A percentile compares a stretch with the other conserved stretches of the same genome.
phyloP scores from a whole-genome alignment of 176 grass and related monocot genomes.

The Puccinellia tenuiflora region DNA sequence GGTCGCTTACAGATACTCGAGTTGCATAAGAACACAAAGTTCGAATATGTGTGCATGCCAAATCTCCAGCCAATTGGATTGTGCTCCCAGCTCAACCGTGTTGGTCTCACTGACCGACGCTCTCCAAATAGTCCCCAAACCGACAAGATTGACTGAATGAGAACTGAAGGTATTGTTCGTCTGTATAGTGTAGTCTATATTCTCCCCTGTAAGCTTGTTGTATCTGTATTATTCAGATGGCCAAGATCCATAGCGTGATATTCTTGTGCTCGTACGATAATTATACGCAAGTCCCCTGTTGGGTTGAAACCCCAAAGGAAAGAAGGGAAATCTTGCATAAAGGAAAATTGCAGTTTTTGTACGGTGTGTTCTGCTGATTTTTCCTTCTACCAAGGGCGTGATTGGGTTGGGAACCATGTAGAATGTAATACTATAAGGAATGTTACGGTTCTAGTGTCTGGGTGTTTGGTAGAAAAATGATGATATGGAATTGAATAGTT shows the following conservation, averaged over 20 bases:
- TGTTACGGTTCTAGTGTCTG: no score
- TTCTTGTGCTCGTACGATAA: conserved; percentile 15
- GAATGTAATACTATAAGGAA: no score
- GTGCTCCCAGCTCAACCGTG: not conserved
- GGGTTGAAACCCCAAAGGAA: not conserved
- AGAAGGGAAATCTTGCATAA: conserved; percentile 14
- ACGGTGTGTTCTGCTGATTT: no score
- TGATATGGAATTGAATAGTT: no score
- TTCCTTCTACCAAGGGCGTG: no score
- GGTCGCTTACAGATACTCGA: conserved; percentile 7
- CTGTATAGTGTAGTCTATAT: conserved; percentile 45
- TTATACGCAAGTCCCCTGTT: not conserved
- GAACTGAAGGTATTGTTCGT: conserved; percentile 27
- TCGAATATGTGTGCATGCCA: not conserved
- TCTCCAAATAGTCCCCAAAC: not conserved
- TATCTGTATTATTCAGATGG: conserved; percentile 28
- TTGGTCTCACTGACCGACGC: not conserved
- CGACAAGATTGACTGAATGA: conserved; percentile 4
- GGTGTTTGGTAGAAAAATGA: no score
- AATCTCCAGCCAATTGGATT: not conserved
- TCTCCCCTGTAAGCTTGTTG: conserved; percentile 34
- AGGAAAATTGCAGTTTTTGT: not conserved
- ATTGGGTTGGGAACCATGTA: no score
- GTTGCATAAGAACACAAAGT: not conserved
- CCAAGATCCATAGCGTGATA: conserved; percentile 28